Evolutionary conservation across 2,329 filamentous ascomycete genomes (phyloP).

Genomic region (Karstenula rhodostoma): DNA sequence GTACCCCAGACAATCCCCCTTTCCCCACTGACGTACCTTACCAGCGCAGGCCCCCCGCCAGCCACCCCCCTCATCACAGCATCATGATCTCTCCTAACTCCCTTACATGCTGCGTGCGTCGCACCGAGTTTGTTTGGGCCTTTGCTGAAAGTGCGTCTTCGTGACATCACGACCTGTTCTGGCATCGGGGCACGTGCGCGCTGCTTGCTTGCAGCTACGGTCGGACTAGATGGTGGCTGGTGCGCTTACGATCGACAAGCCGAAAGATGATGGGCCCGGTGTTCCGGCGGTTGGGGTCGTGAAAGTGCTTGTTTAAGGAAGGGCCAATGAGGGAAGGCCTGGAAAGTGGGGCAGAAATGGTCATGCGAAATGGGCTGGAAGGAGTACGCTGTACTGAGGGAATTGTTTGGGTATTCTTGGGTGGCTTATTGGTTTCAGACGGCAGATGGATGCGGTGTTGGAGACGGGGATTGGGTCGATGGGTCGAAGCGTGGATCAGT

Average conservation of each 20-base stretch:
- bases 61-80: constrained; percentile 26
- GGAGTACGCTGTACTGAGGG: constrained; percentile 7
- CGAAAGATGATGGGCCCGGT: background rate
- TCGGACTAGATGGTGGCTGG: background rate
- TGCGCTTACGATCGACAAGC: constrained; percentile 1
- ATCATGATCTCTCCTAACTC: constrained; percentile 4
- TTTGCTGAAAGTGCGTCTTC: constrained; percentile 11
- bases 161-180: constrained; percentile 17
- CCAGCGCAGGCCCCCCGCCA: constrained; percentile 22
- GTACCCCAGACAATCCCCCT: constrained; percentile 21
- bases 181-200: constrained; percentile 13
- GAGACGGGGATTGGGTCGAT: background rate
- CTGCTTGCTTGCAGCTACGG: background rate
- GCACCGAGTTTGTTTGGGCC: background rate
- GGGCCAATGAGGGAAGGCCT: background rate
- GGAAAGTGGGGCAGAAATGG: background rate
- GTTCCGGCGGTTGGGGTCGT: background rate
- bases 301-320: background rate
- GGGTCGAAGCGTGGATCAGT: background rate
- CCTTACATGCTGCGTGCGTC: constrained; percentile 1
- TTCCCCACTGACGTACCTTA: constrained; percentile 27
- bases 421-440: constrained; percentile 12
- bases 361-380: background rate
- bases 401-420: constrained; percentile 4
- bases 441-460: background rate